Evolutionary conservation across 371 early-diverging fungal genomes (phyloP).

Genomic region (Blakeslea trispora): DNA sequence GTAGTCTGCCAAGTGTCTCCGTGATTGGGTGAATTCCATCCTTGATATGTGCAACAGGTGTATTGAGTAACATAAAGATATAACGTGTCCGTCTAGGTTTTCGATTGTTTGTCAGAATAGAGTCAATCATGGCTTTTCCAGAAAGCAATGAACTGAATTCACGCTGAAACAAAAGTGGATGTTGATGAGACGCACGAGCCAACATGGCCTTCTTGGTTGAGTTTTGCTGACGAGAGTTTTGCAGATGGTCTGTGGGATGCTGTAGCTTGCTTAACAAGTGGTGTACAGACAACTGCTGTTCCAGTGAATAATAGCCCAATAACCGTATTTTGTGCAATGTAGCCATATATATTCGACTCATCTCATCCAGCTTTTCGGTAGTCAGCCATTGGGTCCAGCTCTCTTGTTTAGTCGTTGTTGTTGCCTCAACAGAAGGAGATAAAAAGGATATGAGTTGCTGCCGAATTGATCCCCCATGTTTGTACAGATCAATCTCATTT

Average conservation of each 20-base stretch:
- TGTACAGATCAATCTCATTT: conserved; percentile 2
- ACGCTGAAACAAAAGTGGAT: neutral
- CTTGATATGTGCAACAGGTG: conserved; percentile 18
- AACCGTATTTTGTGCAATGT: conserved; percentile 12
- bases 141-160: conserved; percentile 11
- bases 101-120: conserved; percentile 8
- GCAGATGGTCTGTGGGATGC: neutral
- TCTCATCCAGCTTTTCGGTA: neutral
- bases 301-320: conserved; percentile 12
- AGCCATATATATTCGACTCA: conserved; percentile 10
- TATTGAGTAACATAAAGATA: conserved; percentile 31
- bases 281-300: conserved; percentile 15
- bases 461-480: conserved; percentile 13
- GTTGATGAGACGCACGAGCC: neutral
- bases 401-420: conserved; percentile 9
- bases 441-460: conserved; percentile 13
- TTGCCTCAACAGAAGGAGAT: too few species aligned
- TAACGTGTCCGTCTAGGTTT: conserved; percentile 22
- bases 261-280: conserved; percentile 1
- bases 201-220: neutral
- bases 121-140: neutral
- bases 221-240: neutral
- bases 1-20: conserved; percentile 15
- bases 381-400: conserved; percentile 2
- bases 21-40: conserved; percentile 27